phyloP scores from a whole-genome alignment of 2,329 filamentous ascomycete species.

The Penicillium sp. region DNA sequence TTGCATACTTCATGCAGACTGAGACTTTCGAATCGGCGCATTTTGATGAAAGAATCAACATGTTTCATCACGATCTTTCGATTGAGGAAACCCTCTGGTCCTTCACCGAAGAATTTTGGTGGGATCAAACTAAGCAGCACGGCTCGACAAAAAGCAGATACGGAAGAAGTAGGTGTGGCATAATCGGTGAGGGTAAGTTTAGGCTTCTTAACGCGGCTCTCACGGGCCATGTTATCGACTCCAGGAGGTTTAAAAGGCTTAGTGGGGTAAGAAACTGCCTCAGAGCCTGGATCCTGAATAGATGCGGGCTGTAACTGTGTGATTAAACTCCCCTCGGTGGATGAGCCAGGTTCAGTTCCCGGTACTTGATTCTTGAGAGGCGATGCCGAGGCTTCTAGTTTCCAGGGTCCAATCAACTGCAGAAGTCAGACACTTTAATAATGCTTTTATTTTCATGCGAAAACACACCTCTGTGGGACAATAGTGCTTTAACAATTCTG shows the following conservation, averaged over 20 bases:
- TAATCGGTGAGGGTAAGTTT: slow-evolving; percentile 60
- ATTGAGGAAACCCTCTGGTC: slow-evolving; percentile 60
- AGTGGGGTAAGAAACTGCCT: not conserved
- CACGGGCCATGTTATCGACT: not conserved
- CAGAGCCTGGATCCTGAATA: not conserved
- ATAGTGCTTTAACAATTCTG: slow-evolving; percentile 75
- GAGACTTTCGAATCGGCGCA: slow-evolving; percentile 79
- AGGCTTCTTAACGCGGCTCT: slow-evolving; percentile 9
- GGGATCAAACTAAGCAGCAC: slow-evolving; percentile 74
- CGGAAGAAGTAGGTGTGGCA: slow-evolving; percentile 65
- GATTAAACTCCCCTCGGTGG: slow-evolving; percentile 20
- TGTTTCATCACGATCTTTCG: slow-evolving; percentile 61
- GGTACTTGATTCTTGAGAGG: not conserved
- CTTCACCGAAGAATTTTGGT: slow-evolving; percentile 69
- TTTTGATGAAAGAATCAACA: slow-evolving; percentile 73
- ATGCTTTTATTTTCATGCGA: not conserved
- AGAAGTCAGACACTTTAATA: not conserved
- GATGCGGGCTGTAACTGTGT: slow-evolving; percentile 23
- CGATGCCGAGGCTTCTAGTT: slow-evolving; percentile 15
- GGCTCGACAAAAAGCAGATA: slow-evolving; percentile 86
- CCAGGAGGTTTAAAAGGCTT: not conserved
- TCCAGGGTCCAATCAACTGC: slow-evolving; percentile 26
- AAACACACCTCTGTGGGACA: slow-evolving; percentile 61
- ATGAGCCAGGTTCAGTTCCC: slow-evolving; percentile 9
- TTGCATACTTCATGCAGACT: slow-evolving; percentile 77